Percentiles rank a stretch among this genome's conserved stretches.
These are phyloP conservation scores for Aspergillus costaricaensis DNA, from an alignment of 2,329 filamentous ascomycete species.

Conservation along the genomic window DNA sequence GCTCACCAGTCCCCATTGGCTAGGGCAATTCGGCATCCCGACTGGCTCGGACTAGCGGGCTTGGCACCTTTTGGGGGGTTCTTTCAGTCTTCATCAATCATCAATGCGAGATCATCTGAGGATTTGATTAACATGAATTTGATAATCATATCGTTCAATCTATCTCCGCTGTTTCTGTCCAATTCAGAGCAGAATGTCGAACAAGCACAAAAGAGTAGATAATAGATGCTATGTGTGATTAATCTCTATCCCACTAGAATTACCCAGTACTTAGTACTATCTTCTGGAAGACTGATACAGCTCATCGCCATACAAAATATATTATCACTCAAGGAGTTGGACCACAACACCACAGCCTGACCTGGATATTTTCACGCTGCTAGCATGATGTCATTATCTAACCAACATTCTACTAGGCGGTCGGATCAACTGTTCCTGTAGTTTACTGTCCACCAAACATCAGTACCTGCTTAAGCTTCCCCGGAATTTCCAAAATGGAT, in stretches of 20 bases:
- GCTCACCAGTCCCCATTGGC: conserved; percentile 26
- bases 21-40: conserved; percentile 25
- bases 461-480: not conserved
- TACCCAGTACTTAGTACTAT: not conserved
- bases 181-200: not conserved
- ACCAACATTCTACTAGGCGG: not conserved
- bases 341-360: not conserved
- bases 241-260: not conserved
- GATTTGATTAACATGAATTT: no score
- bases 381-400: not conserved
- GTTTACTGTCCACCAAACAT: not conserved
- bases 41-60: conserved; percentile 12
- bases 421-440: not conserved
- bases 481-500: not conserved
- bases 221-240: no score
- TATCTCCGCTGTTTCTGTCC: no score
- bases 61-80: conserved; percentile 9
- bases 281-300: no score
- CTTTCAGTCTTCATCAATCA: not conserved
- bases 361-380: not conserved
- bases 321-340: not conserved
- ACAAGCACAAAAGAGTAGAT: not conserved
- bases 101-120: not conserved
- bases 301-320: not conserved
- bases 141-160: no score